These are phyloP conservation scores for Stropharia rugosoannulata DNA, from an alignment of 768 basidiomycete genomes.

Conservation along the genomic window DNA sequence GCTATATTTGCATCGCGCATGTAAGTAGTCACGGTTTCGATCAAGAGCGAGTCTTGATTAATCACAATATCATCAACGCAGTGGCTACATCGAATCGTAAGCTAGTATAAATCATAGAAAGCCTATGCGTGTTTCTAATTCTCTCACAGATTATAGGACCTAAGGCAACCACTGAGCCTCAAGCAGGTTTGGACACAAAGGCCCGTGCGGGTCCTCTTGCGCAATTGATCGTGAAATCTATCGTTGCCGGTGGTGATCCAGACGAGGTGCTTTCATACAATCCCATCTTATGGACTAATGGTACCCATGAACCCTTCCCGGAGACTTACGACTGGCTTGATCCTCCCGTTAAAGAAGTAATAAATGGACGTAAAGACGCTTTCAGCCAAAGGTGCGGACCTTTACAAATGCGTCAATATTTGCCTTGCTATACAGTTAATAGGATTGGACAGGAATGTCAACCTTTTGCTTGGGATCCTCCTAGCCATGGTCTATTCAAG, in stretches of 20 bases:
- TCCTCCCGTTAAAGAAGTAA: constrained; percentile 34
- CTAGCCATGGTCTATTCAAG: constrained; percentile 46
- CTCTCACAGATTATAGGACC: constrained; percentile 46
- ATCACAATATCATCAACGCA: constrained; percentile 14
- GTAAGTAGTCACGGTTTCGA: constrained; percentile 29
- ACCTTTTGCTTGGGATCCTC: constrained; percentile 36
- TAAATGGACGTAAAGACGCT: constrained; percentile 49
- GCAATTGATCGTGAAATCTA: constrained; percentile 44
- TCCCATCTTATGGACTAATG: constrained; percentile 47
- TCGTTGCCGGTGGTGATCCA: constrained; percentile 45
- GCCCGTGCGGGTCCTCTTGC: constrained; percentile 49
- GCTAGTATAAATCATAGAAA: constrained; percentile 5
- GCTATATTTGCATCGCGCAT: constrained; percentile 61
- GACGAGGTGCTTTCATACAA: constrained; percentile 44
- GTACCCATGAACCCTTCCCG: constrained; percentile 41
- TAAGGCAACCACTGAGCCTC: constrained; percentile 48
- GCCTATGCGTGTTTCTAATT: background rate
- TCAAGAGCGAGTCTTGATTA: background rate
- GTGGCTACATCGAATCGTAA: constrained; percentile 47
- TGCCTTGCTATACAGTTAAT: constrained; percentile 1
- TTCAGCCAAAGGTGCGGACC: constrained; percentile 45
- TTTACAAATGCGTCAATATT: background rate
- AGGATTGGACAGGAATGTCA: constrained; percentile 49
- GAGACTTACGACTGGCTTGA: constrained; percentile 45
- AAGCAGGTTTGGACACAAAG: constrained; percentile 53